phyloP scores from a whole-genome alignment of 1,284 basidiomycete species.

The Ceratobasidium sp. region DNA sequence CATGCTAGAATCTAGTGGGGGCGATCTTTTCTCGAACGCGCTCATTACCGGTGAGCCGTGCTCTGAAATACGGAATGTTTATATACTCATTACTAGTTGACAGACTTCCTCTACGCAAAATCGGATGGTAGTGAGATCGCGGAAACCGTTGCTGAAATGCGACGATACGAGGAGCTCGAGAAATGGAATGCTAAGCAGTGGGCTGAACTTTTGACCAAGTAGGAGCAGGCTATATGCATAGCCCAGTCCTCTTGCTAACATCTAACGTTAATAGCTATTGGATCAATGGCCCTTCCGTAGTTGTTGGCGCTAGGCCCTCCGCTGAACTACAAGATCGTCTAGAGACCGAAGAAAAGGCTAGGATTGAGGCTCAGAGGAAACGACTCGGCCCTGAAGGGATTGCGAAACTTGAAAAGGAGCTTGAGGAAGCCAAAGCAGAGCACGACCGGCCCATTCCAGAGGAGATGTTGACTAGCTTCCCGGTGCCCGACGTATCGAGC shows the following conservation, averaged over 20 bases:
- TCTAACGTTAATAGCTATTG: conserved; percentile 72
- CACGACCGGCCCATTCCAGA: conserved; percentile 88
- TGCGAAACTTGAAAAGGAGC: conserved; percentile 73
- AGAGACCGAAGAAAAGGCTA: conserved; percentile 84
- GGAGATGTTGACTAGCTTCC: conserved; percentile 85
- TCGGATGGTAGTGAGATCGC: conserved; percentile 86
- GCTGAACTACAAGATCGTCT: conserved; percentile 85
- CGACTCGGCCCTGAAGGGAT: conserved; percentile 86
- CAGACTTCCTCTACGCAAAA: conserved; percentile 90
- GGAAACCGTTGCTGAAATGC: conserved; percentile 83
- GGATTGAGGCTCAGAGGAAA: conserved; percentile 78
- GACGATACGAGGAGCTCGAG: conserved; percentile 75
- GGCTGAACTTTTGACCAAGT: conserved; percentile 85
- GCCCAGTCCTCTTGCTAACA: conserved; percentile 34
- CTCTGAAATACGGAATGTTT: conserved; percentile 7
- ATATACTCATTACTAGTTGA: neutral
- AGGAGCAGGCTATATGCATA: conserved; percentile 52
- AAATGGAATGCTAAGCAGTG: conserved; percentile 85
- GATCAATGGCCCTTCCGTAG: conserved; percentile 76
- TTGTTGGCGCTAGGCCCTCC: conserved; percentile 90
- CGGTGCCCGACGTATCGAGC: conserved; percentile 87
- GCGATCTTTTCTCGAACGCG: conserved; percentile 77
- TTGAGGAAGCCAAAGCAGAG: conserved; percentile 88
- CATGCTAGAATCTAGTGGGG: conserved; percentile 80
- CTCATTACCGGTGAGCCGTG: conserved; percentile 68